These are phyloP conservation scores for Lasiosphaeria ovina DNA, from an alignment of 495 filamentous ascomycete genomes.

Conservation along the genomic window DNA sequence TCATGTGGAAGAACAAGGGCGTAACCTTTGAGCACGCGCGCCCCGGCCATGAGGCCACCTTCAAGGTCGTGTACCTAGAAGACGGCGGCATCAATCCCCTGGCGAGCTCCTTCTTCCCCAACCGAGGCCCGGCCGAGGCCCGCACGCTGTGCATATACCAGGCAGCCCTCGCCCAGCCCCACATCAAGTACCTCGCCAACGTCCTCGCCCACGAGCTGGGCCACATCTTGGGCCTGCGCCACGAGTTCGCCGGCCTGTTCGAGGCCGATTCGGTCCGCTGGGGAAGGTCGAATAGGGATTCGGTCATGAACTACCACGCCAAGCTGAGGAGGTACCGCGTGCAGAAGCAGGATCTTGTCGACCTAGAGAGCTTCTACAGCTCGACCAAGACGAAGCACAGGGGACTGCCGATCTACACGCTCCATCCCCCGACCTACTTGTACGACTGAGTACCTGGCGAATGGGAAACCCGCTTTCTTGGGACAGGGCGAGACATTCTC, in stretches of 20 bases:
- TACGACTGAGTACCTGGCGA: too few species aligned
- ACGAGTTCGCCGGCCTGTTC: not conserved
- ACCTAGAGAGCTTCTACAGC: too few species aligned
- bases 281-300: not conserved
- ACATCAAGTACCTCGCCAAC: not conserved
- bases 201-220: conserved; percentile 10
- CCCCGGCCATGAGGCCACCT: not conserved
- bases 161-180: not conserved
- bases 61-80: not conserved
- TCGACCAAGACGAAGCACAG: too few species aligned
- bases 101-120: not conserved
- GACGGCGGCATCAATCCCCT: not conserved
- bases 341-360: too few species aligned
- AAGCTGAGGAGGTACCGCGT: too few species aligned
- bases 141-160: not conserved
- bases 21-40: not conserved
- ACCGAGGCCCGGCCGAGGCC: not conserved
- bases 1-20: too few species aligned
- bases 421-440: too few species aligned
- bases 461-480: too few species aligned
- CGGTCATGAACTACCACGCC: not conserved
- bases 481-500: too few species aligned
- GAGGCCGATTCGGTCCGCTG: not conserved
- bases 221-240: conserved; percentile 9
- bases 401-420: too few species aligned